Percentiles rank a stretch among this genome's conserved stretches.
These are phyloP conservation scores for Trypanosoma cruzi DNA, from an alignment of 208 protist species.

Conservation along the genomic window DNA sequence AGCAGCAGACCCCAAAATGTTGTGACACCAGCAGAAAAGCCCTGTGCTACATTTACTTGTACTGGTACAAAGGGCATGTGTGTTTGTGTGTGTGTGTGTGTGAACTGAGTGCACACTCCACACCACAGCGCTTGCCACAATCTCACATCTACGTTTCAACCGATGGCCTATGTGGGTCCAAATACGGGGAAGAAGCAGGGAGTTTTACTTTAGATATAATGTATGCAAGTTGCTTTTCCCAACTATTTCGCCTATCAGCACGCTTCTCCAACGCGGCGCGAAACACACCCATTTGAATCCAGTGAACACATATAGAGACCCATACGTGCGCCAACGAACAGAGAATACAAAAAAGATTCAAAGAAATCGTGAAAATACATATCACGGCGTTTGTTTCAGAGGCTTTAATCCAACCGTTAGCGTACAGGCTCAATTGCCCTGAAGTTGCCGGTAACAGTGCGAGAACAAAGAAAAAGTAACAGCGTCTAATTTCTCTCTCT, in stretches of 20 bases:
- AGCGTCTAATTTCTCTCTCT: constrained; percentile 5
- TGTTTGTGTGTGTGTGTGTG: not conserved
- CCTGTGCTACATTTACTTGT: not conserved
- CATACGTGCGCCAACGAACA: constrained; percentile 16
- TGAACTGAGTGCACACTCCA: not conserved
- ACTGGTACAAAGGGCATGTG: not conserved
- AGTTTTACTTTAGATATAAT: not conserved
- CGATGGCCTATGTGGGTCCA: too few species aligned
- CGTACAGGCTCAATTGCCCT: constrained; percentile 12
- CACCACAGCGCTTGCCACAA: not conserved
- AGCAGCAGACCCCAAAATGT: not conserved
- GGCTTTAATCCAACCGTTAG: not conserved
- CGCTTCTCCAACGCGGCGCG: constrained; percentile 3
- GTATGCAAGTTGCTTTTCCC: constrained; percentile 15
- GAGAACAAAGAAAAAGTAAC: constrained; percentile 13
- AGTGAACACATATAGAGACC: constrained; percentile 23
- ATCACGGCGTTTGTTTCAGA: not conserved
- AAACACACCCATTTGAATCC: constrained; percentile 13
- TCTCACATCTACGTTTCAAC: too few species aligned
- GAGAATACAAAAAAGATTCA: constrained; percentile 6
- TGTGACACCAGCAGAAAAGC: not conserved
- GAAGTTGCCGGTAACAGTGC: constrained; percentile 14
- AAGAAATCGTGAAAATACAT: constrained; percentile 13
- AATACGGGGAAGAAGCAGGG: too few species aligned
- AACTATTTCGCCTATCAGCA: constrained; percentile 3